Percentiles rank a stretch among this genome's conserved stretches.
Evolutionary conservation across 1,284 basidiomycete genomes (phyloP).

Genomic region (Ganoderma sinense): DNA sequence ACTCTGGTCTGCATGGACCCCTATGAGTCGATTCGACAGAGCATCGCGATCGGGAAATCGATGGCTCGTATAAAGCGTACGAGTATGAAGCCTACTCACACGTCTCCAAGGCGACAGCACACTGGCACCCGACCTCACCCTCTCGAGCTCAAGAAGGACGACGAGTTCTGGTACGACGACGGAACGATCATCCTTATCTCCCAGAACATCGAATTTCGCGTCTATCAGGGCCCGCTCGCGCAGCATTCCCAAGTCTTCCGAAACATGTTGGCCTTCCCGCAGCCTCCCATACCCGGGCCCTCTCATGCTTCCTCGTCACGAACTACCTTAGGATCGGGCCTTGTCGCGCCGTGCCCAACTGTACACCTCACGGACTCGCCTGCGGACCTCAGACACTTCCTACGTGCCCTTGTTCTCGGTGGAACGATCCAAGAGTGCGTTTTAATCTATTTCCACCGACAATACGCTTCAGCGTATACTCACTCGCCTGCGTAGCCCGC

Average conservation of each 20-base stretch:
- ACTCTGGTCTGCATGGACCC: too few relatives aligned
- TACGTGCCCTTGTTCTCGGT: background rate
- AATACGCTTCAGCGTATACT: background rate
- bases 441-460: background rate
- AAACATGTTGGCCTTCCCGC: slow-evolving; percentile 3
- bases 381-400: slow-evolving; percentile 3
- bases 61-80: too few relatives aligned
- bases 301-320: background rate
- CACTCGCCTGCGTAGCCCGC: background rate
- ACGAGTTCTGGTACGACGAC: slow-evolving; percentile 2
- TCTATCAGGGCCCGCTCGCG: background rate
- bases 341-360: background rate
- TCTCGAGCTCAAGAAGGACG: background rate
- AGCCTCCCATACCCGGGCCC: background rate
- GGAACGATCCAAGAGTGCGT: background rate
- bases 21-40: too few relatives aligned
- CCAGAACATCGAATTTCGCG: slow-evolving; percentile 7
- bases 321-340: background rate
- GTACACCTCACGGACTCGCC: background rate
- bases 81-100: background rate
- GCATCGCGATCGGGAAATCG: too few relatives aligned
- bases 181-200: background rate
- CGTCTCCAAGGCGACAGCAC: too few relatives aligned
- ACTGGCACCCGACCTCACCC: background rate
- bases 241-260: slow-evolving; percentile 9